Percentiles rank a stretch among this genome's conserved stretches.
Conservation (phyloP, 768 basidiomycete genomes). For the Phanerodontia chrysosporium region DNA sequence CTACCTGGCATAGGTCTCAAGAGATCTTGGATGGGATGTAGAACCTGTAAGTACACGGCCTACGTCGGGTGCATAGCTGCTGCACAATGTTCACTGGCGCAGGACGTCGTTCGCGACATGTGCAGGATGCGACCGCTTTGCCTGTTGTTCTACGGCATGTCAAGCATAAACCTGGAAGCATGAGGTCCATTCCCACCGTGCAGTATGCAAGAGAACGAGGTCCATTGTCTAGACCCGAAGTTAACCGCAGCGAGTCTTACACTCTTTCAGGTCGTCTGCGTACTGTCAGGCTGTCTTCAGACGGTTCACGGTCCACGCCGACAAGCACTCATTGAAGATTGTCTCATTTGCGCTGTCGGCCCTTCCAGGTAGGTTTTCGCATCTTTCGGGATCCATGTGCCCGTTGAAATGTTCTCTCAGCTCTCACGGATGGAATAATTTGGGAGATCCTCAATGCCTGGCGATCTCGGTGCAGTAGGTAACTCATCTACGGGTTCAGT, state of each 20-base stretch:
- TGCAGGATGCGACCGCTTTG: not conserved
- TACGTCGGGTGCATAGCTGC: not conserved
- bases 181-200: not conserved
- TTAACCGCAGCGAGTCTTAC: not conserved
- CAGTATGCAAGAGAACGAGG: not conserved
- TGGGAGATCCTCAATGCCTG: too few relatives aligned
- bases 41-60: not conserved
- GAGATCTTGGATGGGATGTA: not conserved
- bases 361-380: too few relatives aligned
- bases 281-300: not conserved
- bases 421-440: too few relatives aligned
- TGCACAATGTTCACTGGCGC: not conserved
- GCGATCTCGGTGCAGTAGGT: too few relatives aligned
- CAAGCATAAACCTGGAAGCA: not conserved
- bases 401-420: too few relatives aligned
- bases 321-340: not conserved
- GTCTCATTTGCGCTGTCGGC: not conserved
- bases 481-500: too few relatives aligned
- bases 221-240: not conserved
- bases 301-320: not conserved
- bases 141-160: not conserved
- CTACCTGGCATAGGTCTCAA: not conserved
- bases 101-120: not conserved
- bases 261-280: not conserved
- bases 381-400: too few relatives aligned